Base-by-base conservation (phyloP, 495 filamentous ascomycete species). In the Entonaema liquescens region DNA sequence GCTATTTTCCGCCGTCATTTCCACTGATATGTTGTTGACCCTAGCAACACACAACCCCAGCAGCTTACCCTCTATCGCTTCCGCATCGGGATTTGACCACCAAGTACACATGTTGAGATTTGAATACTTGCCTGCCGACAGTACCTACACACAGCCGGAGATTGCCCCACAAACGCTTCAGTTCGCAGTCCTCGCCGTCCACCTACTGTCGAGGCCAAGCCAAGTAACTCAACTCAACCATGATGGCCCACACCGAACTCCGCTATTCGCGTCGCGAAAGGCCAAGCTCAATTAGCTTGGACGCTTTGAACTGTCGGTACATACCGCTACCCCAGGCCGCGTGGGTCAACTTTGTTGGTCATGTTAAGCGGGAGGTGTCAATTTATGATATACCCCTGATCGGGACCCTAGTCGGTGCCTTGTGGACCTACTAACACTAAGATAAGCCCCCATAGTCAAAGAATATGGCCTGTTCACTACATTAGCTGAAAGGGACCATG, bases 371-470 rank as follows among this genome's bases (percentile, higher is more conserved):
- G 33, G 28, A 47, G 64, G 61, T 62, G 65, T 58, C 31, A 63
- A 65, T 68, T 61, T 68, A 65, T 64, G 29, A 60, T 47, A 62
- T 50, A 56, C 70, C 65, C 57, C 52, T 72, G 59, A 40, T 55
- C 17, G 17, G 19, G 23, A 49, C 53, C 59, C 59, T 72, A 36
- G 59, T 60, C 47, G 23, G 40, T 68, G 35, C 35, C 33, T 47
- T 47, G 40, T 55, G 69, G 69, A 13, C 53, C 59, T 28, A 26
- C 17, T 67, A n/a, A 50, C 62, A 57, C 25, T 50, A 23, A 64
- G 63, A 63, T 57, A 59, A 50, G 64, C 55, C 63, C 52, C 55
- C 70, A 63, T 55, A 40, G 47, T 29, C 47, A 35, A 68, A 47
- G 21, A 42, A 38, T 36, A 62, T 68, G 53, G 65, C 61, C 61